Evolutionary conservation across 768 basidiomycete species (phyloP).

Genomic region (Leccinum uliginosum): DNA sequence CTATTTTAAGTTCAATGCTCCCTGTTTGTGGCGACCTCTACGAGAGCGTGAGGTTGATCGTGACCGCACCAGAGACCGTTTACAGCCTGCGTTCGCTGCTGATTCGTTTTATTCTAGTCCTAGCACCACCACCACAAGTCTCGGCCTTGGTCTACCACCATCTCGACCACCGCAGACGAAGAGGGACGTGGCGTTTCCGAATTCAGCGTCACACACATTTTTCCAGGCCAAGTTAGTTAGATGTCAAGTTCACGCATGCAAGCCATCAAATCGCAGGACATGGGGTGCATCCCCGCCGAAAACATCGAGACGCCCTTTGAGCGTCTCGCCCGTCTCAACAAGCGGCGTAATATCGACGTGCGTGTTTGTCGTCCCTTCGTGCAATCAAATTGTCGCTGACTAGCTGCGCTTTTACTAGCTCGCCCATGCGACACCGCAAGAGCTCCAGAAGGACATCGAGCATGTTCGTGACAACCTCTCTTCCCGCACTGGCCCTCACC

Average conservation of each 20-base stretch:
- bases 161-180: too few species aligned
- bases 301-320: constrained; percentile 99
- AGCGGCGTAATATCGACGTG: constrained; percentile 95
- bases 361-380: constrained; percentile 27
- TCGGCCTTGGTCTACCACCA: too few species aligned
- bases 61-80: constrained; percentile 56
- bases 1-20: constrained; percentile 45
- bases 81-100: constrained; percentile 25
- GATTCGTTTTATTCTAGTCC: too few species aligned
- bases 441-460: constrained; percentile 56
- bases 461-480: constrained; percentile 49
- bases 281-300: constrained; percentile 99
- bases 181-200: too few species aligned
- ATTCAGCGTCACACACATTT: constrained; percentile 65
- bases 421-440: constrained; percentile 38
- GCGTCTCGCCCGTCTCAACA: constrained; percentile 90
- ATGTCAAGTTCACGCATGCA: constrained; percentile 42
- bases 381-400: background rate
- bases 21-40: constrained; percentile 68
- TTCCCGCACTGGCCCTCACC: constrained; percentile 45
- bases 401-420: constrained; percentile 15
- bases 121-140: too few species aligned
- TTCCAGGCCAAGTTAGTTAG: constrained; percentile 28
- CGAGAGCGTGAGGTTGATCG: constrained; percentile 49
- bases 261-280: constrained; percentile 93